phyloP scores from a whole-genome alignment of 805 yeast species.

The Hemisphaericaspora nanyangensis region DNA sequence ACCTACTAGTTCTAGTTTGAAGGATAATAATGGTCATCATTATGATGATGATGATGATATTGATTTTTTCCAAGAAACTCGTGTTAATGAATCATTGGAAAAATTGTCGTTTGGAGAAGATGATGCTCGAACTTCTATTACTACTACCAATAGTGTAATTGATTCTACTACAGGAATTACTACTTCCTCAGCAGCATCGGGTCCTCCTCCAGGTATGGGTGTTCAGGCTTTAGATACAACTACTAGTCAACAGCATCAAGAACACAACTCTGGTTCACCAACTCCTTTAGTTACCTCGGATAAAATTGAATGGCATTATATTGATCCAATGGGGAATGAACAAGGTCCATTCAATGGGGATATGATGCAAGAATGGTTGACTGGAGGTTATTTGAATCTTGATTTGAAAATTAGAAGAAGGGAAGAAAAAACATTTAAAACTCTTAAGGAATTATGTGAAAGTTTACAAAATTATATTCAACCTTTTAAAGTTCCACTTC shows the following conservation, averaged over 20 bases:
- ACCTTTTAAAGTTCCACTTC: slow-evolving; percentile 64
- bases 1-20: slow-evolving; percentile 1
- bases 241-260: background rate
- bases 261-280: background rate
- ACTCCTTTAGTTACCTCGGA: slow-evolving; percentile 30
- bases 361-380: slow-evolving; percentile 77
- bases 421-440: slow-evolving; percentile 46
- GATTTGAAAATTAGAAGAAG: slow-evolving; percentile 57
- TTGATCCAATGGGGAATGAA: slow-evolving; percentile 63
- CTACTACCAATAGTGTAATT: background rate
- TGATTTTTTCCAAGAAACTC: too few species aligned
- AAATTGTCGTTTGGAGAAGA: slow-evolving; percentile 7
- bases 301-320: slow-evolving; percentile 62
- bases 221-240: slow-evolving; percentile 1
- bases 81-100: slow-evolving; percentile 6
- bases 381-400: slow-evolving; percentile 52
- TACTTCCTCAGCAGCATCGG: slow-evolving; percentile 3
- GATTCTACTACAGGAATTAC: slow-evolving; percentile 1
- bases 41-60: background rate
- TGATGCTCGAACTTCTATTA: background rate
- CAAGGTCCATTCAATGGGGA: slow-evolving; percentile 81
- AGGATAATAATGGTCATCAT: background rate
- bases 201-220: slow-evolving; percentile 21
- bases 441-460: slow-evolving; percentile 52
- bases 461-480: slow-evolving; percentile 44